These are phyloP conservation scores for Cinchona pubescens DNA, from an alignment of 257 asterid genomes.

Conservation along the genomic window DNA sequence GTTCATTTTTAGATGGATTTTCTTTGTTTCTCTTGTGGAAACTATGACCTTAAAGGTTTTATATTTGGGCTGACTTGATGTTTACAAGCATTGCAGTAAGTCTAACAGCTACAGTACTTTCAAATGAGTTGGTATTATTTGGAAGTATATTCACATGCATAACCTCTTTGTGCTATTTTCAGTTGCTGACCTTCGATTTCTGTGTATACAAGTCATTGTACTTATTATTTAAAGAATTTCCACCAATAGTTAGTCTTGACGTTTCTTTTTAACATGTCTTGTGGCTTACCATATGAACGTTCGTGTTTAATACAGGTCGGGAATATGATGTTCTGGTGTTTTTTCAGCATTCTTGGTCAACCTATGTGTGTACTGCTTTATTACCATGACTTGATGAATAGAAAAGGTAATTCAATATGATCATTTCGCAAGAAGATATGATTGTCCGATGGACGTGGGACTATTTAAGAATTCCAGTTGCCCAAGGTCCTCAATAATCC, in stretches of 20 bases:
- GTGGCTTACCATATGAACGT: background rate
- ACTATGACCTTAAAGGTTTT: background rate
- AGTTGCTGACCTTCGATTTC: background rate
- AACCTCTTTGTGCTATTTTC: background rate
- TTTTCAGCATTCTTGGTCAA: slow-evolving; percentile 85
- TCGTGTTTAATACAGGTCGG: slow-evolving; percentile 63
- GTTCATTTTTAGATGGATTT: background rate
- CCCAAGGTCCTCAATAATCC: background rate
- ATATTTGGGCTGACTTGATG: background rate
- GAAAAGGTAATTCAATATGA: slow-evolving; percentile 37
- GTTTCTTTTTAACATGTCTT: background rate
- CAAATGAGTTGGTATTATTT: background rate
- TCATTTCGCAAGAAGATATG: background rate
- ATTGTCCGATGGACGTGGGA: background rate
- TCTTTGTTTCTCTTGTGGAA: background rate
- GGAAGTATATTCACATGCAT: background rate
- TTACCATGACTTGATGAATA: slow-evolving; percentile 92
- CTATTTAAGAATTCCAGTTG: background rate
- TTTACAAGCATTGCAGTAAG: background rate
- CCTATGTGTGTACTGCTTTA: slow-evolving; percentile 87
- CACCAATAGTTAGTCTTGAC: background rate
- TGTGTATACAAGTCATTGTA: too few relatives aligned
- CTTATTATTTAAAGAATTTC: background rate
- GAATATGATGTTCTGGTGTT: slow-evolving; percentile 92
- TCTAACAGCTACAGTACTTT: too few relatives aligned